These are phyloP conservation scores for Yamadazyma akitaensis DNA, from an alignment of 805 yeast species.

Conservation along the genomic window DNA sequence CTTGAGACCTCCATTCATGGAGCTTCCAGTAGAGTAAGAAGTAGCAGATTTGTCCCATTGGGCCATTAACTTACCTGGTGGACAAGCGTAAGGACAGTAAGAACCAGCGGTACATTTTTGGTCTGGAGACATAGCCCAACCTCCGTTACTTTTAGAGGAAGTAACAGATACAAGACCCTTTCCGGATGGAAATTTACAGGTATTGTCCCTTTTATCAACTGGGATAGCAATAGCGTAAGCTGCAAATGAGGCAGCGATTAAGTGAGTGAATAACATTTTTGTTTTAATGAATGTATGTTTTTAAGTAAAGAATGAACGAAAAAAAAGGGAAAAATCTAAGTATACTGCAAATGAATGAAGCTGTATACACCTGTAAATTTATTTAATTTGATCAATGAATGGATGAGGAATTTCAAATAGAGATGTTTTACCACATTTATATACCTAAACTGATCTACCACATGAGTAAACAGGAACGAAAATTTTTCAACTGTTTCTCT, in stretches of 20 bases:
- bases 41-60: slow-evolving; percentile 85
- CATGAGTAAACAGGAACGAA: background rate
- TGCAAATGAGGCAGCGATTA: slow-evolving; percentile 16
- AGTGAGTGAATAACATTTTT: slow-evolving; percentile 11
- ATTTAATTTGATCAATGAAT: slow-evolving; percentile 3
- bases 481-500: background rate
- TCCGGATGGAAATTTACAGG: slow-evolving; percentile 67
- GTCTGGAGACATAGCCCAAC: slow-evolving; percentile 86
- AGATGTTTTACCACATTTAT: background rate
- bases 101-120: slow-evolving; percentile 69
- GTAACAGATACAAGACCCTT: slow-evolving; percentile 71
- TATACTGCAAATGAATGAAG: slow-evolving; percentile 1
- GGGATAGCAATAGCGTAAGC: slow-evolving; percentile 22
- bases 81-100: slow-evolving; percentile 90
- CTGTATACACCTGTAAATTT: background rate
- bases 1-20: slow-evolving; percentile 79
- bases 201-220: slow-evolving; percentile 29
- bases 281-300: slow-evolving; percentile 3
- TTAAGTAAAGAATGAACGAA: background rate
- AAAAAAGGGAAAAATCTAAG: background rate
- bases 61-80: slow-evolving; percentile 80
- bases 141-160: slow-evolving; percentile 55
- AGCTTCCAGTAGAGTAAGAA: slow-evolving; percentile 70
- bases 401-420: background rate
- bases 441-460: background rate